A percentile compares a stretch with the other conserved stretches of the same genome.
Evolutionary conservation across 371 early-diverging fungal genomes (phyloP).

Genomic region (Mucor racemosus): DNA sequence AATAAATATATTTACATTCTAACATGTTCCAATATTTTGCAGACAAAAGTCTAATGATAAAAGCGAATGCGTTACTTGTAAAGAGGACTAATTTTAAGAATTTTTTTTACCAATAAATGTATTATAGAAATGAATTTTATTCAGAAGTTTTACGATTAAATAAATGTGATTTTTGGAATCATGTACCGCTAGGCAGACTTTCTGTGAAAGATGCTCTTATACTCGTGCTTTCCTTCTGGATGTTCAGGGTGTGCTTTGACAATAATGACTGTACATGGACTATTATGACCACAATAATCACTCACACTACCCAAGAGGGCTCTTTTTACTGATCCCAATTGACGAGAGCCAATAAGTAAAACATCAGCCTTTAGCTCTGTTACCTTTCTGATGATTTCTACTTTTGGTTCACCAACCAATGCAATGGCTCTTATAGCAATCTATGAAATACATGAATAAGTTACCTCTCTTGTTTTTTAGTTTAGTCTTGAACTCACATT

Average conservation of each 20-base stretch:
- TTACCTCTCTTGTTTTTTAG: neutral
- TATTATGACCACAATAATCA: conserved; percentile 36
- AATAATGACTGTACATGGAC: conserved; percentile 30
- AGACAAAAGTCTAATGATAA: conserved; percentile 24
- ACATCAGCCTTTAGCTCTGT: conserved; percentile 47
- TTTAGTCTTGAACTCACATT: conserved; percentile 9
- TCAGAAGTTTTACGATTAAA: neutral
- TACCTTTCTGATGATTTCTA: conserved; percentile 49
- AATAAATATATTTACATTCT: neutral
- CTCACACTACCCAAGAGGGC: conserved; percentile 41
- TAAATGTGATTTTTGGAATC: neutral
- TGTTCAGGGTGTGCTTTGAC: conserved; percentile 22
- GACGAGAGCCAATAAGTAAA: conserved; percentile 48
- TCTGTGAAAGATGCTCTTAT: conserved; percentile 17
- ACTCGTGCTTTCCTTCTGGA: conserved; percentile 21
- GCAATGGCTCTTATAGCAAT: conserved; percentile 48
- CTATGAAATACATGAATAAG: conserved; percentile 13
- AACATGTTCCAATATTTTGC: neutral
- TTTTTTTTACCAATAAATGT: neutral
- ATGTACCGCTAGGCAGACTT: neutral
- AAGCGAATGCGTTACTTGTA: conserved; percentile 30
- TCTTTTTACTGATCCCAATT: conserved; percentile 40
- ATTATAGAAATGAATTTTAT: neutral
- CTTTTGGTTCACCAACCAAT: conserved; percentile 45
- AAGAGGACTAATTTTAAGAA: conserved; percentile 9